Evolutionary conservation across 345 rosid species (phyloP), one percentile per base, ranked within the genome.

Genomic region (Citropsis articulata): DNA sequence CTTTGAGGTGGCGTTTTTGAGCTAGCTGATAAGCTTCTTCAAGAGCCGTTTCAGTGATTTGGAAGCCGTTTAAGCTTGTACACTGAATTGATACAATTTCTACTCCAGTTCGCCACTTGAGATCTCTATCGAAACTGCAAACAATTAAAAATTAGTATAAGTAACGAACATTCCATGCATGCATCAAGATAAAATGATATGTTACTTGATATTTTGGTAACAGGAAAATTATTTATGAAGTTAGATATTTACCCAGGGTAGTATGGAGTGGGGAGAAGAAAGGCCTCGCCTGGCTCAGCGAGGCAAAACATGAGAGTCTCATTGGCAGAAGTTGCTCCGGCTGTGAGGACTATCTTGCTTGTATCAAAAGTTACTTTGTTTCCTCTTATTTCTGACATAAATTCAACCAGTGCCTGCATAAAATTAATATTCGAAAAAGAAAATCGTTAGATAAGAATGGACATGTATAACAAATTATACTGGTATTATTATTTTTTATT

Each of bases 271-370:
- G 97, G 97, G 77, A 93, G 83, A 55, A 93, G 97, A 76, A 93
- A 85, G 64, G 97, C 95, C 31, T 93, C 94, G 64, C 97, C 95
- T 25, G 85, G 86, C 69, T 93, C 90, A 4, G 94, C 94, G 4
- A 93, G 90, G 70, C 97, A 93, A 57, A 91, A 91, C 82, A 91
- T 85, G 78, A 93, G 91, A 45, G 91, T 87, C 81, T 93, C 97
- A 80, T 93, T 93, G 1, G 97, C 97, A 4, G 97, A 87, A 24
- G 97, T 93, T 61, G 97, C 91, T 81, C 97, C 97, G 27, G 97
- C 97, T 0, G 94, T 88, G 75, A 93, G 89, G 28, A 93, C 94
- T 10, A 91, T 71, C 5, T 89, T 86, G 69, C 80, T 85, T 24
- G 89, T 83, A 66, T 91, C 90, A 50, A 93, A 91, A 14, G 80